phyloP scores from a whole-genome alignment of 1,284 basidiomycete species.

The Pisolithus thermaeus region DNA sequence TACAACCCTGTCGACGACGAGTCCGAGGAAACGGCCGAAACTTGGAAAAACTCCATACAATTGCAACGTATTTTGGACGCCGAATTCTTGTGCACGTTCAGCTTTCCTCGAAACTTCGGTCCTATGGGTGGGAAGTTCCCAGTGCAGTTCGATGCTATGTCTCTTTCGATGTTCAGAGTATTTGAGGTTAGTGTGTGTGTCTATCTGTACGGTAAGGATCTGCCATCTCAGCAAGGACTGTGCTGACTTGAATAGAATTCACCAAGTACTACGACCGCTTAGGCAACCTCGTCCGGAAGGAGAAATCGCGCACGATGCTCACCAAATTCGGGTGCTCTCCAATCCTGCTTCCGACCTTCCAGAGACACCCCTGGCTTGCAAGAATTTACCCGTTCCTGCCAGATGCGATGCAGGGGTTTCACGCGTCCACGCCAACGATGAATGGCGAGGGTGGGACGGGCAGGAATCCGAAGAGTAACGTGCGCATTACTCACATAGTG shows the following conservation, averaged over 20 bases:
- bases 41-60: constrained; percentile 69
- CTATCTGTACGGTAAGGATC: constrained; percentile 75
- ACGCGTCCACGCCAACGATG: constrained; percentile 59
- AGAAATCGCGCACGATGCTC: constrained; percentile 65
- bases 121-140: constrained; percentile 82
- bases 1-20: constrained; percentile 59
- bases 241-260: constrained; percentile 47
- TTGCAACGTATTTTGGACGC: constrained; percentile 92
- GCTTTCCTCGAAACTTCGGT: constrained; percentile 77
- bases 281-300: constrained; percentile 70
- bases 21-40: constrained; percentile 63
- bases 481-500: constrained; percentile 74
- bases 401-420: constrained; percentile 50
- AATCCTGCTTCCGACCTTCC: too few species aligned
- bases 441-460: background rate
- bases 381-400: constrained; percentile 54
- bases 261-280: constrained; percentile 75
- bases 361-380: constrained; percentile 69
- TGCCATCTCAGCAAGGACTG: background rate
- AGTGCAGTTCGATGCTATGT: constrained; percentile 78
- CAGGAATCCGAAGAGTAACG: constrained; percentile 76
- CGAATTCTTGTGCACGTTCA: constrained; percentile 82
- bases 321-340: constrained; percentile 65
- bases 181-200: too few species aligned
- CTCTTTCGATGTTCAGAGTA: constrained; percentile 83